Evolutionary conservation across 371 early-diverging fungal species (phyloP), one percentile per base, ranked within the genome.

Genomic region (Mucor velutinosus): DNA sequence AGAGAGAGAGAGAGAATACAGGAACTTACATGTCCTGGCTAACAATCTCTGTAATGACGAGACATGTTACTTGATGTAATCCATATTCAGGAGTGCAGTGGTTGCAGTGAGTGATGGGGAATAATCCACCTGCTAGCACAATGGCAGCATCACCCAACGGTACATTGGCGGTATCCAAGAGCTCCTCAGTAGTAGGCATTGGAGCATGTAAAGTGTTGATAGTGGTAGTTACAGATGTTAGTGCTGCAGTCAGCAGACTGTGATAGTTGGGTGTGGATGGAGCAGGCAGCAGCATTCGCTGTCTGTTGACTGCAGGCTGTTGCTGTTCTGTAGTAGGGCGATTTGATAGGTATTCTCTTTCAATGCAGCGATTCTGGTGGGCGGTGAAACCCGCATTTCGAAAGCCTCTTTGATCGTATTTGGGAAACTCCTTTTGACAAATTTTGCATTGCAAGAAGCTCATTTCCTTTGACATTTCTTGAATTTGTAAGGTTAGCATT

Each of bases 351-450:
- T 57, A 53, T 14, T 61, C 39, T 37, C 55, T 47, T 14, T 70
- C 73, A 33, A 72, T 60, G 39, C 78, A 82, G 21, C 75, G 66
- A 23, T 77, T 82, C 33, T 77, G 78, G 64, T 79, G 82, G 15
- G 77, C 71, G 0, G 78, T 79, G 33, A 77, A 79, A 0, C 82
- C 82, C 12, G 78, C 64, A 51, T 82, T 82, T 23, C 78, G 62
- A 45, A 74, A 82, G 11, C 80, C 80, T 23, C 82, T 73, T 59
- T 82, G 80, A 49, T 82, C 80, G 59, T 51, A 75, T 56, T 67
- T 74, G 2, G 70, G 63, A 35, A 82, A 77, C 51, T 74, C 59
- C 58, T 75, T 77, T 55, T 70, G 61, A 39, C 80, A 79, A 1
- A 79, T 37, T 21, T 32, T 60, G 37, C 82, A 82, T 30, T 62